These are phyloP conservation scores for Kandelia obovata DNA, from an alignment of 345 rosid genomes.

Conservation along the genomic window DNA sequence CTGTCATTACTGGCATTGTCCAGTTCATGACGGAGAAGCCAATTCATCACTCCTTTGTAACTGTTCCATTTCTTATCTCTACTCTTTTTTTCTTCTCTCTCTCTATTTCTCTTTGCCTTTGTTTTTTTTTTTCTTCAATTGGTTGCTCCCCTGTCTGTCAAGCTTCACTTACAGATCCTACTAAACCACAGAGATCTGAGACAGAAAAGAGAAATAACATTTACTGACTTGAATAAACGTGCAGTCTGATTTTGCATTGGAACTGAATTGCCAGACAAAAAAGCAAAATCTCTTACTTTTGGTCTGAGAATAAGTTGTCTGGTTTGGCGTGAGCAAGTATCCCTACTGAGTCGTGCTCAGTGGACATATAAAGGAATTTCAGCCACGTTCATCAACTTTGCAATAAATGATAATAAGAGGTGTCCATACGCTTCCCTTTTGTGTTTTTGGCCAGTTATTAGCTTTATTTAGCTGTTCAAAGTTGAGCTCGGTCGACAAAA, in stretches of 20 bases:
- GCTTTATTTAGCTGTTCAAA: not conserved
- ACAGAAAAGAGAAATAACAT: not conserved
- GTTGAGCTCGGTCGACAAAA: no score
- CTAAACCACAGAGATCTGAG: conserved; percentile 5
- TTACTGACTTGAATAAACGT: conserved; percentile 12
- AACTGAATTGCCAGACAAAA: not conserved
- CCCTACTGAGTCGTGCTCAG: conserved; percentile 19
- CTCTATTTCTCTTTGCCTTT: conserved; percentile 5
- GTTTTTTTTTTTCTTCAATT: not conserved
- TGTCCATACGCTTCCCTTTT: not conserved
- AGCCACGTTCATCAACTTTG: conserved; percentile 25
- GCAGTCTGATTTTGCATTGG: conserved; percentile 9
- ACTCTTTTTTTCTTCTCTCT: not conserved
- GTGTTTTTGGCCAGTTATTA: not conserved
- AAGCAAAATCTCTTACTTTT: not conserved
- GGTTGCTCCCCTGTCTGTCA: conserved; percentile 7
- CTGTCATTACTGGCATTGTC: conserved; percentile 25
- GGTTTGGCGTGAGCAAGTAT: conserved; percentile 33
- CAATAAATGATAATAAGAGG: conserved; percentile 13
- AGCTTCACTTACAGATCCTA: conserved; percentile 23
- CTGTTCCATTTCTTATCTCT: conserved; percentile 14
- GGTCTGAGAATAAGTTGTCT: conserved; percentile 21
- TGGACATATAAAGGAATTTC: conserved; percentile 23
- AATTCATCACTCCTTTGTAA: not conserved
- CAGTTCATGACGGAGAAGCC: conserved; percentile 7